Percentiles rank a stretch among this genome's conserved stretches.
Evolutionary conservation across 129 eudicot genomes (phyloP).

Genomic region (Artemisia tridentata): DNA sequence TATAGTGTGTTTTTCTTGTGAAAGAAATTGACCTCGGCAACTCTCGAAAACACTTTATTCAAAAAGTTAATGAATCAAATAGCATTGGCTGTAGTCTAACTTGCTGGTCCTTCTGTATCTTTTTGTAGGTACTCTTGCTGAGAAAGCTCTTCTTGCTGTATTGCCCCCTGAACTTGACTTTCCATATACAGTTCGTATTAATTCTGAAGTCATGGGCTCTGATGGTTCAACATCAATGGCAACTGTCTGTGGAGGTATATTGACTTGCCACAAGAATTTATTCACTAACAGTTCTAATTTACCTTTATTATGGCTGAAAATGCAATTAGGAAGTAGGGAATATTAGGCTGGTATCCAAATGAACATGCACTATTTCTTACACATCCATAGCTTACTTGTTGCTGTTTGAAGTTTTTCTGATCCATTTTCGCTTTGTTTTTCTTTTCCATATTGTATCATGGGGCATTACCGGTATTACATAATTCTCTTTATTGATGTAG

Average conservation of each 20-base stretch:
- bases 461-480: background rate
- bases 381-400: background rate
- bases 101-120: background rate
- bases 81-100: background rate
- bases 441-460: constrained; percentile 9
- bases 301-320: too few species aligned
- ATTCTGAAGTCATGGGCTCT: constrained; percentile 98
- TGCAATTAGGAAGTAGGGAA: background rate
- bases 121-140: constrained; percentile 87
- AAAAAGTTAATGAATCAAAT: background rate
- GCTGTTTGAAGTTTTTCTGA: constrained; percentile 1
- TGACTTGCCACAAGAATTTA: constrained; percentile 9
- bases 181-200: constrained; percentile 77
- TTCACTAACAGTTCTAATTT: background rate
- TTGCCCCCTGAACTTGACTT: constrained; percentile 81
- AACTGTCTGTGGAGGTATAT: constrained; percentile 91
- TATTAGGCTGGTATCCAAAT: background rate
- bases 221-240: constrained; percentile 99
- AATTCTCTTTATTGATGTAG: constrained; percentile 32
- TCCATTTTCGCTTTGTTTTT: background rate
- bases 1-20: background rate
- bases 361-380: too few species aligned
- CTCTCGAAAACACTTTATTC: background rate
- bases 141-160: constrained; percentile 92
- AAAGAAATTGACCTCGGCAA: background rate